These are phyloP conservation scores for Akanthomyces uredinophilus DNA, from an alignment of 2,329 filamentous ascomycete species.

Conservation along the genomic window DNA sequence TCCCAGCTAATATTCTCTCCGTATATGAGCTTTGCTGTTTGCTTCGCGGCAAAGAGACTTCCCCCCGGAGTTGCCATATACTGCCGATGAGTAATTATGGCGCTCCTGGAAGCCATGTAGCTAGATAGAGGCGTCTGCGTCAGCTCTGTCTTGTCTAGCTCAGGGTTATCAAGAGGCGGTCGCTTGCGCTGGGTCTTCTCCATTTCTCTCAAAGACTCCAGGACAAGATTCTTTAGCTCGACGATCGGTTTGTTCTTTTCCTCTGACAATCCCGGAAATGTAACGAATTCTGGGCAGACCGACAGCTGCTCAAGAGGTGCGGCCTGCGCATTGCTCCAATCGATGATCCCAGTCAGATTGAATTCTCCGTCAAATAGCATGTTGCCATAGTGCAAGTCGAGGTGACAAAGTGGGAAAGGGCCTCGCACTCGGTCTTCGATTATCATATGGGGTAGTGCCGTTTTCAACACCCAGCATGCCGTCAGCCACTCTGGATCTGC, in stretches of 20 bases:
- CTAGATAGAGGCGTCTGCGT: conserved; percentile 18
- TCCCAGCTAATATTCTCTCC: conserved; percentile 21
- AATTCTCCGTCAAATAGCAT: conserved; percentile 38
- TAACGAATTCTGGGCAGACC: conserved; percentile 29
- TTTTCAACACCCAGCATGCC: conserved; percentile 29
- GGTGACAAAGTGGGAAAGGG: conserved; percentile 31
- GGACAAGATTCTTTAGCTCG: conserved; percentile 15
- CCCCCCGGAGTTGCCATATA: conserved; percentile 22
- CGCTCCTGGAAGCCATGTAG: conserved; percentile 21
- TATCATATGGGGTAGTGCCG: conserved; percentile 24
- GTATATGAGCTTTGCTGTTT: conserved; percentile 21
- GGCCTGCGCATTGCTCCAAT: conserved; percentile 31
- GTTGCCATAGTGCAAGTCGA: conserved; percentile 33
- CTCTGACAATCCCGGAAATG: conserved; percentile 25
- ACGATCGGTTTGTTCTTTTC: conserved; percentile 23
- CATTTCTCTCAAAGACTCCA: not conserved
- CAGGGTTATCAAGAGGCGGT: not conserved
- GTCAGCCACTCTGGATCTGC: conserved; percentile 24
- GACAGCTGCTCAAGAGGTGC: conserved; percentile 31
- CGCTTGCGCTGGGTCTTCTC: not conserved
- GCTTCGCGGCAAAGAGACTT: conserved; percentile 18
- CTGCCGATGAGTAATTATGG: conserved; percentile 20
- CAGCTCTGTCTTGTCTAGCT: not conserved
- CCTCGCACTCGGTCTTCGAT: conserved; percentile 27
- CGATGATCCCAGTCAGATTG: conserved; percentile 32